Evolutionary conservation across 495 filamentous ascomycete genomes (phyloP), one percentile per base, ranked within the genome.

Genomic region (Friedmanniomyces simplex): DNA sequence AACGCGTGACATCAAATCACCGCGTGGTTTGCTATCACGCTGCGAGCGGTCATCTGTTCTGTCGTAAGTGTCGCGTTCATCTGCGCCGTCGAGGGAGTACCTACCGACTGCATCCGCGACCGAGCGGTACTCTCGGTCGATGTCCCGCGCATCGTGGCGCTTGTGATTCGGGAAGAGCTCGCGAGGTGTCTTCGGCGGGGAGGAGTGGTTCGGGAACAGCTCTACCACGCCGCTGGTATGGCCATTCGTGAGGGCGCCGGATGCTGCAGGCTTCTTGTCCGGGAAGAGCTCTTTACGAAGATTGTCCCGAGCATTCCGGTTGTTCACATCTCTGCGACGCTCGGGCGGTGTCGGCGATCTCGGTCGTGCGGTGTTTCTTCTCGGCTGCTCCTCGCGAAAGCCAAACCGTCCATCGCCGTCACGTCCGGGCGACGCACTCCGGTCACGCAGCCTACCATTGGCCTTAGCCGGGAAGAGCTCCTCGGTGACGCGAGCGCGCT

Each of bases 131-230:
- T 85, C 81, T 4, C 79, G 75, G 45, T 37, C 45, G 25, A 76
- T 77, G 67, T 88, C 85, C 36, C 81, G 78, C 0, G 84, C 83
- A 62, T 79, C 80, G 30, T 80, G 80, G 0, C 83, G 76, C 36
- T 83, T 82, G 61, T 87, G 84, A 58, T 81, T 79, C 57, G 75
- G 85, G 68, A 91, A 86, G 5, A 90, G 77, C 58, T 91, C 87
- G 51, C 83, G 85, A 4, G 58, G 32, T 37, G 42, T 37, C 7
- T 51, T 59, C 6, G 52, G 30, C 16, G 64, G 46, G 7, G 58
- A 61, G 2, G 47, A 16, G 52, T 58, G 55, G 18, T 39, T 48
- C 10, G 59, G 52, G 43, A 56, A 62, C 2, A 58, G 39, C 4
- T 62, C 59, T 4, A 13, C 39, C 24, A 24, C n/a, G 49, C 32